Conservation (phyloP, 2,329 filamentous ascomycete genomes). For the Zymoseptoria passerinii region DNA sequence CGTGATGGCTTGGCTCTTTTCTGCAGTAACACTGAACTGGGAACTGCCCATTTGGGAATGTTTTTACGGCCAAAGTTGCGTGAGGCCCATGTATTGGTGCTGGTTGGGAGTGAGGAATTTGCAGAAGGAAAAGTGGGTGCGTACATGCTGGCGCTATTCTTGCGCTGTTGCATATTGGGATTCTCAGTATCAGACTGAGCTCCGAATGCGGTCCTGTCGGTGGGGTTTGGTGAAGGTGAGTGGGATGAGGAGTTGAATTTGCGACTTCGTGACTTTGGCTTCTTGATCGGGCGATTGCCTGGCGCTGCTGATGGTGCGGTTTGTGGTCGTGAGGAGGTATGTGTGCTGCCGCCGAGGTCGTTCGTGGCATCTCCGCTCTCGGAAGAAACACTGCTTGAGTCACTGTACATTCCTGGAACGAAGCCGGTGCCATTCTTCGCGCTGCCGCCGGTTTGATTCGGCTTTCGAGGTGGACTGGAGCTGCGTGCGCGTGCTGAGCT, state of each 20-base stretch:
- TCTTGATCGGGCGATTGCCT: constrained; percentile 24
- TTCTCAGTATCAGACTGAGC: constrained; percentile 15
- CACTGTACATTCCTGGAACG: constrained; percentile 6
- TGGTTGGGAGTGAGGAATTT: constrained; percentile 5
- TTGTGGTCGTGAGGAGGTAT: constrained; percentile 3
- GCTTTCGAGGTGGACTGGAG: constrained; percentile 18
- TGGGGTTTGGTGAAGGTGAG: constrained; percentile 5
- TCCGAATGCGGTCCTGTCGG: constrained; percentile 1
- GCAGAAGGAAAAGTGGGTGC: constrained; percentile 13
- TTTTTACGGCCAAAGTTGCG: constrained; percentile 12
- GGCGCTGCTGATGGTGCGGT: constrained; percentile 9
- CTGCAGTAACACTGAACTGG: constrained; percentile 16
- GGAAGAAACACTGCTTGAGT: constrained; percentile 2
- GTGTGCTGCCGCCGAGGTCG: not conserved
- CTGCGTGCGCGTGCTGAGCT: constrained; percentile 13
- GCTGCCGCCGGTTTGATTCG: constrained; percentile 7
- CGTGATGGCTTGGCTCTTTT: not conserved
- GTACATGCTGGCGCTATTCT: constrained; percentile 28
- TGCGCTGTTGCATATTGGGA: constrained; percentile 23
- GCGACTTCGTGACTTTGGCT: constrained; percentile 25
- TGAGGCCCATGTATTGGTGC: constrained; percentile 8
- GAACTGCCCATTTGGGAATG: constrained; percentile 24
- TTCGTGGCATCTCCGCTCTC: not conserved
- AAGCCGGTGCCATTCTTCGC: not conserved
- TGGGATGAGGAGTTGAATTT: constrained; percentile 6